Conservation (phyloP, 768 basidiomycete genomes). For the Termitomyces sp. region DNA sequence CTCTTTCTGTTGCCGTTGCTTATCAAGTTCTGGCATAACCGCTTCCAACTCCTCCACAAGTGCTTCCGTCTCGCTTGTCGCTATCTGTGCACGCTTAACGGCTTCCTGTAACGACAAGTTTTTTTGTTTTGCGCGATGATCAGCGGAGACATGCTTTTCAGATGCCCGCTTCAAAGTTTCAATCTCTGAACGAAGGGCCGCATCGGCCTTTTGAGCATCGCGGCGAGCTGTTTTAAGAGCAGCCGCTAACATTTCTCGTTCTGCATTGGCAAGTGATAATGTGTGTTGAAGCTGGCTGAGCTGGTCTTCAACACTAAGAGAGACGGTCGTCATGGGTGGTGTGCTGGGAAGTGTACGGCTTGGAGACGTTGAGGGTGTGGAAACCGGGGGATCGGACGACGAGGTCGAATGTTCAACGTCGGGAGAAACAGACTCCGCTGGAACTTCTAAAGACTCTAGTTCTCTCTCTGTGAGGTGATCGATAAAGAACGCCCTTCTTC, state of each 20-base stretch:
- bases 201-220: slow-evolving; percentile 80
- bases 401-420: slow-evolving; percentile 22
- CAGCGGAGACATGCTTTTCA: slow-evolving; percentile 70
- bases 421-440: slow-evolving; percentile 29
- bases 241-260: slow-evolving; percentile 61
- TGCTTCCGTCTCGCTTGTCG: slow-evolving; percentile 40
- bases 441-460: slow-evolving; percentile 22
- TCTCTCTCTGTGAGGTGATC: slow-evolving; percentile 14
- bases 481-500: not conserved
- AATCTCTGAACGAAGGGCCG: slow-evolving; percentile 77
- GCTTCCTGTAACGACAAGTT: slow-evolving; percentile 86
- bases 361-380: slow-evolving; percentile 37
- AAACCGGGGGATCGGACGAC: slow-evolving; percentile 26
- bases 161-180: slow-evolving; percentile 77
- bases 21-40: slow-evolving; percentile 34
- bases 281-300: slow-evolving; percentile 59
- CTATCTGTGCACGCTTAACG: slow-evolving; percentile 69
- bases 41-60: slow-evolving; percentile 41
- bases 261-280: slow-evolving; percentile 54
- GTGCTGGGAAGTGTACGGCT: slow-evolving; percentile 26
- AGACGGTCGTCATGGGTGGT: slow-evolving; percentile 24
- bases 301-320: slow-evolving; percentile 62
- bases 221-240: slow-evolving; percentile 75
- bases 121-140: slow-evolving; percentile 81
- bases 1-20: slow-evolving; percentile 34